Base-by-base conservation (phyloP, 768 basidiomycete species). In the Pleurotus djamor region DNA sequence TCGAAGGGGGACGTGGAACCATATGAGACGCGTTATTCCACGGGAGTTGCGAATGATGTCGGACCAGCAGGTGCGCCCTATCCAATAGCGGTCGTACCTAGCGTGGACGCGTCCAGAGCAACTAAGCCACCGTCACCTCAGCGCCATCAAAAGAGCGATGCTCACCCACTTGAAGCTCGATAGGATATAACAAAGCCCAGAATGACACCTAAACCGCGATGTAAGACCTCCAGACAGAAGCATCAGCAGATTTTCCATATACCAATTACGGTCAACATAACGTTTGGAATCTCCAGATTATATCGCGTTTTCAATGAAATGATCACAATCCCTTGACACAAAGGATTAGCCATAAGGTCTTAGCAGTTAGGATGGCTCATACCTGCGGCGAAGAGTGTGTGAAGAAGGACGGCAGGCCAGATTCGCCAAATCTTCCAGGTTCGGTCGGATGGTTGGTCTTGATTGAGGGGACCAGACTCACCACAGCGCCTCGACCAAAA, bases 141-240 rank as follows among this genome's bases (percentile, higher is more conserved):
- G 17, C 36, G 37, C 14, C 37, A 58, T 28, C 14, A 45, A 37
- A 3, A 14, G 4, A 48, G 10, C 16, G 44, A 41, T 21, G 69
- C 80, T 49, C 59, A 84, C 81, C 85, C 86, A 59, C 82, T 85
- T 56, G 73, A 78, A 1, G 85, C 84, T 16, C 87, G 79, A 69
- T 86, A 87, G 0, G 85, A 84, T 33, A 89, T 85, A 13, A 89
- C 85, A 60, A 87, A 85, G 74, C 86, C 85, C 71, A 77, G 75
- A 5, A 81, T 78, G 38, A 82, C 81, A 68, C 79, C 80, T 80
- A 56, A 4, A 38, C 1, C 33, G 33, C 28, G 21, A 21, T 2
- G 37, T 8, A 28, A n/a, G 33, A 28, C 36, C 43, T 50, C 16
- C 50, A 36, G 7, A 10, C 6, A 43, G 4, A 34, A 36, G 50